Conservation (phyloP, 306 rosid species). For the Datisca glomerata region DNA sequence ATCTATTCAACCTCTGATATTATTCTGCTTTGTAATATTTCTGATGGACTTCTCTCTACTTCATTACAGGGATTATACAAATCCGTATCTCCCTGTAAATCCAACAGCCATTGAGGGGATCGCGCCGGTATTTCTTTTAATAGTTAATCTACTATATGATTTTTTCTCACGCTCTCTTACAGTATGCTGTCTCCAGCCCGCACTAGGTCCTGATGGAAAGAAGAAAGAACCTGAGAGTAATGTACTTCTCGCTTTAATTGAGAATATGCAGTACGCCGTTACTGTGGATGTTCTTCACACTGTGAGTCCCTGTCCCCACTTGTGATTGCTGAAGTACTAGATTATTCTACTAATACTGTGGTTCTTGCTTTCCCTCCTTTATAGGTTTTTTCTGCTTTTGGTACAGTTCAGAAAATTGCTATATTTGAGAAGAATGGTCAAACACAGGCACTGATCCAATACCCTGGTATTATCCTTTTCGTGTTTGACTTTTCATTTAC, state of each 20-base stretch:
- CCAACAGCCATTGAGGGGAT: slow-evolving; percentile 82
- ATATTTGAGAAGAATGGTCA: slow-evolving; percentile 85
- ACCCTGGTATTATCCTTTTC: slow-evolving; percentile 42
- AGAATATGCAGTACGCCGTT: slow-evolving; percentile 95
- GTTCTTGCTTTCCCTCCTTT: slow-evolving; percentile 8
- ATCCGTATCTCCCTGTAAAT: slow-evolving; percentile 92
- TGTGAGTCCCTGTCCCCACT: slow-evolving; percentile 22
- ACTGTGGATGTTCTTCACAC: slow-evolving; percentile 88
- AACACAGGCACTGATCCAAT: slow-evolving; percentile 76
- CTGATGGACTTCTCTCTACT: neutral
- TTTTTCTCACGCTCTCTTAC: slow-evolving; percentile 18
- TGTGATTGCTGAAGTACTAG: slow-evolving; percentile 1
- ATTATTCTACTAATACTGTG: slow-evolving; percentile 8
- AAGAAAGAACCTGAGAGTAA: slow-evolving; percentile 76
- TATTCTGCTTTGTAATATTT: too few relatives aligned
- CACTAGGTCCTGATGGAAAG: slow-evolving; percentile 86
- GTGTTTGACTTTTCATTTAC: slow-evolving; percentile 6
- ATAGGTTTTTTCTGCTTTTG: slow-evolving; percentile 75
- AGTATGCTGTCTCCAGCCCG: slow-evolving; percentile 33
- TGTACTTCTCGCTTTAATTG: slow-evolving; percentile 88
- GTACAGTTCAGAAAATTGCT: slow-evolving; percentile 71
- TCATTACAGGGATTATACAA: slow-evolving; percentile 71
- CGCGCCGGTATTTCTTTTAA: slow-evolving; percentile 44
- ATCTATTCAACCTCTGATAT: too few relatives aligned
- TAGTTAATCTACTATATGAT: slow-evolving; percentile 2